A percentile compares a stretch with the other conserved stretches of the same genome.
phyloP scores from a whole-genome alignment of 345 rosid genomes.

The Angophora floribunda region DNA sequence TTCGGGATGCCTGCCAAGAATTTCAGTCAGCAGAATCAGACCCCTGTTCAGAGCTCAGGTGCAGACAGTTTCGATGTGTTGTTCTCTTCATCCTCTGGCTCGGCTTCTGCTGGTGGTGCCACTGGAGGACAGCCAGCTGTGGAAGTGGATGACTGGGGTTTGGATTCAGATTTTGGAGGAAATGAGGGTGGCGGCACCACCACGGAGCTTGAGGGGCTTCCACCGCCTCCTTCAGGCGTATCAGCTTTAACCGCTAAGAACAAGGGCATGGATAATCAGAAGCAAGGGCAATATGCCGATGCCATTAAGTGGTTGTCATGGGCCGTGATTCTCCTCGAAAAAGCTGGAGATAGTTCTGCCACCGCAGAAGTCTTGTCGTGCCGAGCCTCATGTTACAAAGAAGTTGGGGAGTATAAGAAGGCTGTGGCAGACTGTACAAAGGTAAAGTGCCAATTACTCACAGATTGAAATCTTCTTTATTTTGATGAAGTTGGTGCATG shows the following conservation, averaged over 20 bases:
- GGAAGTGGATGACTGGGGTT: conserved; percentile 76
- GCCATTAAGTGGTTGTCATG: conserved; percentile 99
- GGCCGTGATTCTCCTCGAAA: conserved; percentile 86
- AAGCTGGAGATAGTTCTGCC: conserved; percentile 45
- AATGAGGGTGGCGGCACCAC: conserved; percentile 39
- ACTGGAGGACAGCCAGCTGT: conserved; percentile 32
- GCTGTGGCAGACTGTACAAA: conserved; percentile 93
- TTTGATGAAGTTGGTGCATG: background rate
- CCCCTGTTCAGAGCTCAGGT: conserved; percentile 22
- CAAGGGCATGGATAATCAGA: conserved; percentile 83
- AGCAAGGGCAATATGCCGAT: conserved; percentile 92
- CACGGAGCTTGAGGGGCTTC: conserved; percentile 94
- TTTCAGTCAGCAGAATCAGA: conserved; percentile 29
- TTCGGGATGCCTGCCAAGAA: conserved; percentile 44
- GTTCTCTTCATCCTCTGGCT: conserved; percentile 32
- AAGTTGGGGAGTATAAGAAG: conserved; percentile 98
- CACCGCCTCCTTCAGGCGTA: conserved; percentile 89
- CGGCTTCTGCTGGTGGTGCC: conserved; percentile 25
- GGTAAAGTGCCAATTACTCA: conserved; percentile 27
- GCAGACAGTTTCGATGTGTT: conserved; percentile 61
- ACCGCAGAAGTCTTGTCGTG: conserved; percentile 55
- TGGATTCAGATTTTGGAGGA: conserved; percentile 59
- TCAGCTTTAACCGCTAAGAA: conserved; percentile 68
- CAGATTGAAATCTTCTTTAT: background rate
- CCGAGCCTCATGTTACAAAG: conserved; percentile 98